Conservation (phyloP, 768 basidiomycete species). For the Phanerodontia chrysosporium region DNA sequence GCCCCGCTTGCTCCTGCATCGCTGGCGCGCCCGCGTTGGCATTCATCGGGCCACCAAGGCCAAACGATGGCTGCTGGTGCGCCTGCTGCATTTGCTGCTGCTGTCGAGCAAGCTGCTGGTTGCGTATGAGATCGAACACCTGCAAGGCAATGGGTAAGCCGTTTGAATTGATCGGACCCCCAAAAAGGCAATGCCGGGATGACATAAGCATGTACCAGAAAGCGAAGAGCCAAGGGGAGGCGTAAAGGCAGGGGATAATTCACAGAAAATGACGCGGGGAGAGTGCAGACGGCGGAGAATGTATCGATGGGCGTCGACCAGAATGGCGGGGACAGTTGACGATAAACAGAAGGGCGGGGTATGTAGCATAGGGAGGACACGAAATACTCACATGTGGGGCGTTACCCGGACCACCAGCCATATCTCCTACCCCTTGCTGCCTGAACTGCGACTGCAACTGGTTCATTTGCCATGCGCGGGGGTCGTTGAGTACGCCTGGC, state of each 20-base stretch:
- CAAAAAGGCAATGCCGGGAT: constrained; percentile 15
- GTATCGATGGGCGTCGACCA: background rate
- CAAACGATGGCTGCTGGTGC: constrained; percentile 11
- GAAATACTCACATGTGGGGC: constrained; percentile 7
- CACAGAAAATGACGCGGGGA: background rate
- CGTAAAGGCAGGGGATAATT: background rate
- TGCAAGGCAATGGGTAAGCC: constrained; percentile 9
- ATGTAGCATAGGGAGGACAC: background rate
- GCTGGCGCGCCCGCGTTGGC: background rate
- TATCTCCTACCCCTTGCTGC: constrained; percentile 12
- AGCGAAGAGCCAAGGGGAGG: constrained; percentile 1
- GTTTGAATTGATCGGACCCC: constrained; percentile 14
- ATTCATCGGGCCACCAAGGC: constrained; percentile 4
- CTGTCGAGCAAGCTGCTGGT: background rate
- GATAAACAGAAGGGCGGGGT: background rate
- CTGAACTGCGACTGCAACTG: constrained; percentile 11
- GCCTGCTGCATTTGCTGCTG: constrained; percentile 9
- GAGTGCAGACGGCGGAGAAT: background rate
- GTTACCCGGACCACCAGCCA: constrained; percentile 6
- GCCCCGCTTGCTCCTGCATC: constrained; percentile 2
- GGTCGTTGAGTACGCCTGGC: constrained; percentile 46
- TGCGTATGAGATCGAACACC: constrained; percentile 10
- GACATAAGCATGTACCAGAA: constrained; percentile 24
- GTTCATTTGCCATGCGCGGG: constrained; percentile 49
- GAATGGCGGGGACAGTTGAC: background rate